phyloP scores from a whole-genome alignment of 495 filamentous ascomycete genomes.

The Podospora fimiseda region DNA sequence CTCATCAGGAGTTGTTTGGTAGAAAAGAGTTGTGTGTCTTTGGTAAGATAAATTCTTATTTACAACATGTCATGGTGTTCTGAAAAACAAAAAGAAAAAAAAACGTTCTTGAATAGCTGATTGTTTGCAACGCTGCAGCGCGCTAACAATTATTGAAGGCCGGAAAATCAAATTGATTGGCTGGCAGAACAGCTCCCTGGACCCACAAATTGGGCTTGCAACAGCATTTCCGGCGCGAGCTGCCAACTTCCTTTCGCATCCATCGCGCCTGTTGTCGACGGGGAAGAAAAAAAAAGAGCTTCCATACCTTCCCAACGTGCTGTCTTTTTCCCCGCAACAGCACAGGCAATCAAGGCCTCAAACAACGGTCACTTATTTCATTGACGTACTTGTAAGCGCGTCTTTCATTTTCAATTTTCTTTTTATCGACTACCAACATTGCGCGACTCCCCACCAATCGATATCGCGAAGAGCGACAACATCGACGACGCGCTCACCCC shows the following conservation, averaged over 20 bases:
- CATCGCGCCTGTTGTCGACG: slow-evolving; percentile 10
- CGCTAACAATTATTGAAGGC: too few relatives aligned
- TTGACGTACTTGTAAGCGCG: too few relatives aligned
- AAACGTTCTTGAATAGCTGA: too few relatives aligned
- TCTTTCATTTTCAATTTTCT: slow-evolving; percentile 7
- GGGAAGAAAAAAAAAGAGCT: slow-evolving; percentile 11
- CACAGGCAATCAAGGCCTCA: neutral
- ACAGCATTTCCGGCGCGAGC: slow-evolving; percentile 13
- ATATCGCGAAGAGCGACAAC: neutral
- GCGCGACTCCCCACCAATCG: neutral
- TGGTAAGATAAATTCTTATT: too few relatives aligned
- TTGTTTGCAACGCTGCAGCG: too few relatives aligned
- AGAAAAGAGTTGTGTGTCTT: too few relatives aligned
- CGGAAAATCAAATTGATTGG: slow-evolving; percentile 7
- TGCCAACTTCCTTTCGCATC: slow-evolving; percentile 12
- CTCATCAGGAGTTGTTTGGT: too few relatives aligned
- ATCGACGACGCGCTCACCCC: too few relatives aligned
- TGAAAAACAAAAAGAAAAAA: too few relatives aligned
- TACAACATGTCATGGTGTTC: too few relatives aligned
- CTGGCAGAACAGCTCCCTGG: slow-evolving; percentile 2
- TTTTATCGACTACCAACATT: neutral
- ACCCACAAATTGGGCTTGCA: neutral
- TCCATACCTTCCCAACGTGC: neutral
- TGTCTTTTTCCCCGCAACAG: neutral
- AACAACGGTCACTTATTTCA: too few relatives aligned